Percentiles rank a stretch among this genome's conserved stretches.
Conservation (phyloP, 2,329 filamentous ascomycete species). For the Ramichloridium luteum region DNA sequence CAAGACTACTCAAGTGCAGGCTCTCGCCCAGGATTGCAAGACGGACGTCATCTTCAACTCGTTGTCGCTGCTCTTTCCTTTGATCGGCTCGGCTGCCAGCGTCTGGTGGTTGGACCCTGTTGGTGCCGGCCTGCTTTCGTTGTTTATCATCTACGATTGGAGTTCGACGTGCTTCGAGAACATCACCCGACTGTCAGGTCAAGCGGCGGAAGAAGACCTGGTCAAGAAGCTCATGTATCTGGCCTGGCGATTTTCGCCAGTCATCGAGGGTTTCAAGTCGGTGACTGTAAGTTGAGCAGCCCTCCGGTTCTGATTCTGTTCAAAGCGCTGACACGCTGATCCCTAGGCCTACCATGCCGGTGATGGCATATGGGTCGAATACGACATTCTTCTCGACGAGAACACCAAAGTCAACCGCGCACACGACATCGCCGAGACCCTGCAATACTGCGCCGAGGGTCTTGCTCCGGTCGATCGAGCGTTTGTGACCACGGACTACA, state of each 20-base stretch:
- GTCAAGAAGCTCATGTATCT: constrained; percentile 48
- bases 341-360: constrained; percentile 47
- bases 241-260: constrained; percentile 34
- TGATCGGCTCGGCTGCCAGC: constrained; percentile 46
- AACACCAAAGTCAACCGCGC: constrained; percentile 39
- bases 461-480: constrained; percentile 41
- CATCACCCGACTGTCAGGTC: constrained; percentile 46
- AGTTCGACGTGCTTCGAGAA: constrained; percentile 47
- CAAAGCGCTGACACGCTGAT: background rate
- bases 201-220: constrained; percentile 40
- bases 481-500: constrained; percentile 41
- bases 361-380: constrained; percentile 51
- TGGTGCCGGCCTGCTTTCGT: constrained; percentile 49
- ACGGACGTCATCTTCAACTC: constrained; percentile 55
- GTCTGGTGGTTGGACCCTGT: constrained; percentile 57
- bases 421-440: constrained; percentile 50
- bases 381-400: constrained; percentile 46
- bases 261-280: constrained; percentile 27
- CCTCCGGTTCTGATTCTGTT: too few relatives aligned
- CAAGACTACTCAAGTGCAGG: constrained; percentile 53
- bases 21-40: constrained; percentile 51
- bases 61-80: constrained; percentile 48
- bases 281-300: constrained; percentile 21
- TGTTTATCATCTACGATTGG: constrained; percentile 61
- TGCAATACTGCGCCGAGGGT: constrained; percentile 50